Percentiles rank a stretch among this genome's conserved stretches.
Conservation (phyloP, 2,329 filamentous ascomycete species). For the Calcarisporium arbuscula region DNA sequence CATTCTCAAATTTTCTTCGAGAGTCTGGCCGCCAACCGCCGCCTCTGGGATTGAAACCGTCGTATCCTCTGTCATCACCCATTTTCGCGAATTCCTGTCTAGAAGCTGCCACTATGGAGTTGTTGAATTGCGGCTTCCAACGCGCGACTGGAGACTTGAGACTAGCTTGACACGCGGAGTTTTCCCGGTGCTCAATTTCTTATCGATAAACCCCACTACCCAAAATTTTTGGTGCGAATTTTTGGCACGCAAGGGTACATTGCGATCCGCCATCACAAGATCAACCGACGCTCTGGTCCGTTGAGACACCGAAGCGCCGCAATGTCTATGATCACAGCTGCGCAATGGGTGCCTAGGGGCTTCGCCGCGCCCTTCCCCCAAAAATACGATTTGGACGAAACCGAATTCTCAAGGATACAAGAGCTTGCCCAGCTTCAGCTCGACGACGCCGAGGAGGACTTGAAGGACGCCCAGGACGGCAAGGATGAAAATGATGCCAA, state of each 20-base stretch:
- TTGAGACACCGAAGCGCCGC: too few species aligned
- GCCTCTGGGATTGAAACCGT: conserved; percentile 30
- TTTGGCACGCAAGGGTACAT: too few species aligned
- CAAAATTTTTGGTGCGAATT: conserved; percentile 28
- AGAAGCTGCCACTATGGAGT: background rate
- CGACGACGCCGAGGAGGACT: conserved; percentile 84
- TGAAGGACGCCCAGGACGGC: conserved; percentile 60
- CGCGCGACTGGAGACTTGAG: conserved; percentile 4
- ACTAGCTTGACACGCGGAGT: conserved; percentile 12
- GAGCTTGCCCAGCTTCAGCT: conserved; percentile 71
- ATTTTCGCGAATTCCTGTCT: too few species aligned
- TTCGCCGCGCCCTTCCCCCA: conserved; percentile 70
- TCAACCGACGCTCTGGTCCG: too few species aligned
- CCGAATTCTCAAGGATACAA: conserved; percentile 69
- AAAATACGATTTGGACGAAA: conserved; percentile 70
- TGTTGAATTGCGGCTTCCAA: background rate
- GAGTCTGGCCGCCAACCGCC: too few species aligned
- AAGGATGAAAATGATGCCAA: conserved; percentile 19
- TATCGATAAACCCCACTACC: conserved; percentile 35
- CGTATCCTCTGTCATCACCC: conserved; percentile 29
- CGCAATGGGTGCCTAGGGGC: conserved; percentile 70
- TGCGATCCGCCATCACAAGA: conserved; percentile 11
- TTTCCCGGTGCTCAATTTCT: conserved; percentile 17
- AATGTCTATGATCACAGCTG: conserved; percentile 72
- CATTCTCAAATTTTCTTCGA: conserved; percentile 22